phyloP scores from a whole-genome alignment of 2,329 filamentous ascomycete species.

The Epichloe baconii region DNA sequence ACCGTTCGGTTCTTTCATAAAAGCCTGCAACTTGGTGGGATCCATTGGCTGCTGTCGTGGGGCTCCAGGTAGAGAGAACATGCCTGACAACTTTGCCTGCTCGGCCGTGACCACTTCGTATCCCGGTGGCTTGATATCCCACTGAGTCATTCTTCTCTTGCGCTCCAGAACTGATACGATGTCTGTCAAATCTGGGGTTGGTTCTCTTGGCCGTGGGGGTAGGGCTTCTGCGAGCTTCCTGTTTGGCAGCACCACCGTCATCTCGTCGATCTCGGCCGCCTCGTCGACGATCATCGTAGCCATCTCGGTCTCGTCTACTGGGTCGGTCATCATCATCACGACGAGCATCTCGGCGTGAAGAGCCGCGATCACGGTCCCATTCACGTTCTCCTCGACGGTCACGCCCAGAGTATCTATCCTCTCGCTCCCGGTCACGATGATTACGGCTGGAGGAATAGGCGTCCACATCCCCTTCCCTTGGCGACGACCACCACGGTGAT shows the following conservation, averaged over 20 bases:
- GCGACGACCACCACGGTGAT: constrained; percentile 46
- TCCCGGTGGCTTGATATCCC: constrained; percentile 97
- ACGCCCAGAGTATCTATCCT: constrained; percentile 74
- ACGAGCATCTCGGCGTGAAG: constrained; percentile 45
- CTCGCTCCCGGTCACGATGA: constrained; percentile 84
- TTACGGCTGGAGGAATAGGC: constrained; percentile 86
- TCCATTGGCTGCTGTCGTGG: constrained; percentile 94
- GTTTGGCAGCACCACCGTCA: constrained; percentile 25
- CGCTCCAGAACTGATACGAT: constrained; percentile 70
- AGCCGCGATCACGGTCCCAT: constrained; percentile 59
- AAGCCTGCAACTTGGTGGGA: constrained; percentile 81
- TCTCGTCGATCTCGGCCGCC: constrained; percentile 31
- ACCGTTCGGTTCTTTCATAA: constrained; percentile 80
- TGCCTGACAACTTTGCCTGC: constrained; percentile 95
- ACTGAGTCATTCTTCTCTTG: constrained; percentile 89
- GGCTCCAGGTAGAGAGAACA: constrained; percentile 95
- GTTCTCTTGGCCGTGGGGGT: constrained; percentile 80
- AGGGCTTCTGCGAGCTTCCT: constrained; percentile 55
- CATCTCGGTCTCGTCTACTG: constrained; percentile 44
- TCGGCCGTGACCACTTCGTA: constrained; percentile 98
- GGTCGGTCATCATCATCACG: constrained; percentile 52
- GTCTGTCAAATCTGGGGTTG: constrained; percentile 87
- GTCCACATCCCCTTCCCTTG: constrained; percentile 68
- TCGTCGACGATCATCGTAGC: constrained; percentile 36
- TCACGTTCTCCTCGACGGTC: constrained; percentile 57